phyloP scores from a whole-genome alignment of 1,284 basidiomycete genomes.

The Cutaneotrichosporon curvatum region DNA sequence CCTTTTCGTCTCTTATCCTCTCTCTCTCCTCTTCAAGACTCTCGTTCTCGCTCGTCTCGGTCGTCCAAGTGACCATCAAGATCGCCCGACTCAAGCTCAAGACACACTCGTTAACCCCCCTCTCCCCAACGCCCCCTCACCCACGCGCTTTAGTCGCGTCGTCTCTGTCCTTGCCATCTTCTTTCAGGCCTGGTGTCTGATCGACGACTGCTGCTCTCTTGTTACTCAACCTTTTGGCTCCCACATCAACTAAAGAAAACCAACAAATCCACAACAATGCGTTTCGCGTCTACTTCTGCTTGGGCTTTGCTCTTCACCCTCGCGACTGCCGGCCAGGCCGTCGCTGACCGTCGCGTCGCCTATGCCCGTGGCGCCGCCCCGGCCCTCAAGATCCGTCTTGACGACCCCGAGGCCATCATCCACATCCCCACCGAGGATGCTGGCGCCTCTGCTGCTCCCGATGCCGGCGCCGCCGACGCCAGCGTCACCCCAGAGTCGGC shows the following conservation, averaged over 20 bases:
- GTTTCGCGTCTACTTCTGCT: conserved; percentile 8
- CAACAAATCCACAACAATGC: conserved; percentile 7
- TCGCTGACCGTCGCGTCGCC: conserved; percentile 8
- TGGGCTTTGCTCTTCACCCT: conserved; percentile 15
- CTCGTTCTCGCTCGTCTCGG: not conserved
- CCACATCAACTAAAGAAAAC: not conserved
- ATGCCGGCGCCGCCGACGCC: not conserved
- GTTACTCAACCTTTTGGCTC: not conserved
- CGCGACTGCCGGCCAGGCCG: conserved; percentile 14
- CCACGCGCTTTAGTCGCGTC: conserved; percentile 1
- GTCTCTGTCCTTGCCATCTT: not conserved
- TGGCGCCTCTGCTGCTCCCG: not conserved
- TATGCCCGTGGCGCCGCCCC: conserved; percentile 4
- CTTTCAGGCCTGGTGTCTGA: not conserved
- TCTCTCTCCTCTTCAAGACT: not conserved
- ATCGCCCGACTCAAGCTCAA: not conserved
- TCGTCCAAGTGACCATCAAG: conserved; percentile 1
- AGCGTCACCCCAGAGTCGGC: not conserved
- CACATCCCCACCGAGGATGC: not conserved
- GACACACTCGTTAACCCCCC: conserved; percentile 8
- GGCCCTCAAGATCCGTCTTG: conserved; percentile 1
- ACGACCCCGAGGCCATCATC: not conserved
- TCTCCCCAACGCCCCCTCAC: not conserved
- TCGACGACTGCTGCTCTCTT: not conserved
- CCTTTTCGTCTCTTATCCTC: not conserved